A percentile compares a stretch with the other conserved stretches of the same genome.
Conservation (phyloP, 495 filamentous ascomycete species). For the Daldinia bambusicola region DNA sequence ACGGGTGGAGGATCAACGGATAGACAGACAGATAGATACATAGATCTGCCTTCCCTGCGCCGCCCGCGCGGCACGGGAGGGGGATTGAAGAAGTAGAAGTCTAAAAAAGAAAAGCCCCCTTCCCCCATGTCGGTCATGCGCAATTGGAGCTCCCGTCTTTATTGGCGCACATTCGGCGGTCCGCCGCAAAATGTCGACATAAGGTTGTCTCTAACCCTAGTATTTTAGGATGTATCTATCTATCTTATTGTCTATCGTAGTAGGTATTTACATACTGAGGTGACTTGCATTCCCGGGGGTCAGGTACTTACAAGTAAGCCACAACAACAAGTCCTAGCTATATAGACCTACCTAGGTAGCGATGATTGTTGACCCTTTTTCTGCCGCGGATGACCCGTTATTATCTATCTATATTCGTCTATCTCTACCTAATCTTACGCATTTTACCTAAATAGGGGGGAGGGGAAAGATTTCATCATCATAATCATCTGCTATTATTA, state of each 20-base stretch:
- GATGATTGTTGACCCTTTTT: not conserved
- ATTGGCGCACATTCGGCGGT: slow-evolving; percentile 36
- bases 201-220: too few species aligned
- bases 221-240: too few species aligned
- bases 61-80: slow-evolving; percentile 24
- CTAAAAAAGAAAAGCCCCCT: slow-evolving; percentile 3
- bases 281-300: too few species aligned
- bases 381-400: not conserved
- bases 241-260: too few species aligned
- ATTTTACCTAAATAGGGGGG: not conserved
- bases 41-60: slow-evolving; percentile 15
- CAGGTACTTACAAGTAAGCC: too few species aligned
- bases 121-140: slow-evolving; percentile 42
- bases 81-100: too few species aligned
- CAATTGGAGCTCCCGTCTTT: slow-evolving; percentile 13
- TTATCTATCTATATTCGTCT: slow-evolving; percentile 13
- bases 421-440: slow-evolving; percentile 1
- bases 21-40: not conserved
- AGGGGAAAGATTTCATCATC: too few species aligned
- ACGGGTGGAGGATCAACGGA: slow-evolving; percentile 17
- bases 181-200: slow-evolving; percentile 27
- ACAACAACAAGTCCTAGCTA: too few species aligned
- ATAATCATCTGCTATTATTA: not conserved
- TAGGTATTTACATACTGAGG: not conserved
- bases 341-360: not conserved